These are phyloP conservation scores for Arxiozyma heterogenica DNA, from an alignment of 1,139 yeast genomes.

Conservation along the genomic window DNA sequence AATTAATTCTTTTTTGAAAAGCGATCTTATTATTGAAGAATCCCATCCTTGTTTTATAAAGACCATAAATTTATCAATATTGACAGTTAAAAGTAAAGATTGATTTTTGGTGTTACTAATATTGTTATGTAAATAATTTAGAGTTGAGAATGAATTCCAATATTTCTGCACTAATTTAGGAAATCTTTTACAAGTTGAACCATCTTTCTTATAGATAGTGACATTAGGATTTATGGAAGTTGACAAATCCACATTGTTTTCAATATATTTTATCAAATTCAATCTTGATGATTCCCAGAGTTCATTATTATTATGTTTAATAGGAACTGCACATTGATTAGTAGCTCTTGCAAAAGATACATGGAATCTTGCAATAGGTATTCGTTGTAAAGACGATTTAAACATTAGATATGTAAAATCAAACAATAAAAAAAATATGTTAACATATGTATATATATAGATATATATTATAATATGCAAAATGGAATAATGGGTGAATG, in stretches of 20 bases:
- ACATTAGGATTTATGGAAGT: background rate
- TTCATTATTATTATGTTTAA: background rate
- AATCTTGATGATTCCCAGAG: background rate
- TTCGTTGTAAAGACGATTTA: background rate
- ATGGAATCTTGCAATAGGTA: background rate
- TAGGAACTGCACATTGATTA: background rate
- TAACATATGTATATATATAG: too few relatives aligned
- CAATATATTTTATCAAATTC: background rate
- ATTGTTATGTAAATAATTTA: background rate
- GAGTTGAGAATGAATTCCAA: background rate
- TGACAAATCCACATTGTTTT: background rate
- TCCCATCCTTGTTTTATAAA: background rate
- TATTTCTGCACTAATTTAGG: background rate
- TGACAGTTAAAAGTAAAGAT: background rate
- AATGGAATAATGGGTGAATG: background rate
- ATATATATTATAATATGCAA: too few relatives aligned
- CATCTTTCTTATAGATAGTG: background rate
- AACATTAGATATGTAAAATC: background rate
- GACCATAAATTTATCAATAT: background rate
- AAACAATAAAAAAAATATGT: too few relatives aligned
- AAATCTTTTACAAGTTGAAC: background rate
- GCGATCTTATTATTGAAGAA: background rate
- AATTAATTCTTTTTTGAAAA: slow-evolving; percentile 17
- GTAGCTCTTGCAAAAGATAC: background rate
- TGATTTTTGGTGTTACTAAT: background rate